A percentile compares a stretch with the other conserved stretches of the same genome.
Conservation (phyloP, 2,329 filamentous ascomycete species). For the Phyllosticta citriasiana region DNA sequence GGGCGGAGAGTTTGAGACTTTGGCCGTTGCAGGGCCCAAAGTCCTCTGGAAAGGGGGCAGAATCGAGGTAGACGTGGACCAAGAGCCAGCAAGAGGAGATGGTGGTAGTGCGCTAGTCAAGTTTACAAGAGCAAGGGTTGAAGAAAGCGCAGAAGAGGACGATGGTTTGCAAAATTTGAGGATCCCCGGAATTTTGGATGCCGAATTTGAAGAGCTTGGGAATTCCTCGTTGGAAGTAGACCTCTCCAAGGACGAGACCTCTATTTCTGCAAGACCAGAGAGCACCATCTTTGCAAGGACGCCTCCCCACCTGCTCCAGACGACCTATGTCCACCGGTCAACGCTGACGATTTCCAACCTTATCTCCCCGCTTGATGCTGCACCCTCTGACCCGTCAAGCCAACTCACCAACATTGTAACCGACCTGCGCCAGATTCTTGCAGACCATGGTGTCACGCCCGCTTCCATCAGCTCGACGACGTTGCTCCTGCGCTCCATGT, state of each 20-base stretch:
- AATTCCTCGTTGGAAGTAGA: background rate
- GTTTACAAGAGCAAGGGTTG: constrained; percentile 48
- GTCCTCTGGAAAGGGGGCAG: constrained; percentile 60
- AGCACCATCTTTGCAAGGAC: constrained; percentile 1
- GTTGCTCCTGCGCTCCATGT: constrained; percentile 68
- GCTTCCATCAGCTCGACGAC: constrained; percentile 35
- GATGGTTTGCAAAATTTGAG: constrained; percentile 31
- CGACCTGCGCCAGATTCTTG: constrained; percentile 21
- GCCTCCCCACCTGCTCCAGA: background rate
- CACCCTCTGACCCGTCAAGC: constrained; percentile 10
- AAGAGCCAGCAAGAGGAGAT: constrained; percentile 54
- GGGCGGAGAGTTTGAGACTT: constrained; percentile 91
- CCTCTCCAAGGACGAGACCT: constrained; percentile 13
- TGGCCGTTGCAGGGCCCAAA: constrained; percentile 71
- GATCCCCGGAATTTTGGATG: constrained; percentile 58
- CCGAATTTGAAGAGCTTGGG: constrained; percentile 41
- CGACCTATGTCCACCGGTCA: constrained; percentile 12
- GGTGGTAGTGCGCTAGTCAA: constrained; percentile 69
- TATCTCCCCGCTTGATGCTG: background rate
- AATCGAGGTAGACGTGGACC: constrained; percentile 52
- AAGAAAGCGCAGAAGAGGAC: constrained; percentile 30
- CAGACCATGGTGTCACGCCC: constrained; percentile 18
- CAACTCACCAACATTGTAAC: constrained; percentile 33
- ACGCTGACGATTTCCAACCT: constrained; percentile 40
- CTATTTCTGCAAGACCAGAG: background rate